Evolutionary conservation across 257 asterid species (phyloP), one percentile per base, ranked within the genome.

Genomic region (Avicennia marina): DNA sequence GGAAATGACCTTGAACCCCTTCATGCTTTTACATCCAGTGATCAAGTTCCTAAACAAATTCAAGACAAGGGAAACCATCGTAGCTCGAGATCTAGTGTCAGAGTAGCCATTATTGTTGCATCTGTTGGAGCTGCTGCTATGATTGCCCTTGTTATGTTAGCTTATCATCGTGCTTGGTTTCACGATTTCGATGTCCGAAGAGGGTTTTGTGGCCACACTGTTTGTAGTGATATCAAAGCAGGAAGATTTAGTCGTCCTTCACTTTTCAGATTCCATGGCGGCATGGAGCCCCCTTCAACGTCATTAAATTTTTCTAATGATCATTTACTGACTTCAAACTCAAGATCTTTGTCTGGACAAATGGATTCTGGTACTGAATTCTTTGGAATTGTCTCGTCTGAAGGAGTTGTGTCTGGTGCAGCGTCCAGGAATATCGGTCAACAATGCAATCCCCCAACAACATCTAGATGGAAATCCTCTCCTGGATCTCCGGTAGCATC

Each of bases 221-320:
- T 65, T 63, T 74, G 73, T 45, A 56, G 77, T 26, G 90, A 87
- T 34, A 69, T 60, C 66, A 87, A 76, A 65, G 70, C 61, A 0
- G 95, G 90, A 53, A 72, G 63, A 47, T 76, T 83, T 38, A 45
- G 67, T 18, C 76, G 84, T 42, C 75, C 81, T 25, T 69, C 87
- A 18, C 73, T 79, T 76, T 80, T 81, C 68, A 67, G 80, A 39
- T 78, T 81, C 72, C 80, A 67, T 46, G 64, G 69, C 27, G 49
- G 60, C 44, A 26, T 42, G 26, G 89, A 72, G 50, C 84, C 78
- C 2, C 86, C 84, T 34, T 82, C 81, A 11, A 61, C 76, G 63
- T 75, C 81, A 3, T 52, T 81, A 63, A 84, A 90, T 73, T 84
- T 81, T 68, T 84, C 91, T 43, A 72, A 85, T 48, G 96, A 84